These are phyloP conservation scores for Auriscalpium orientale DNA, from an alignment of 768 basidiomycete species.

Conservation along the genomic window DNA sequence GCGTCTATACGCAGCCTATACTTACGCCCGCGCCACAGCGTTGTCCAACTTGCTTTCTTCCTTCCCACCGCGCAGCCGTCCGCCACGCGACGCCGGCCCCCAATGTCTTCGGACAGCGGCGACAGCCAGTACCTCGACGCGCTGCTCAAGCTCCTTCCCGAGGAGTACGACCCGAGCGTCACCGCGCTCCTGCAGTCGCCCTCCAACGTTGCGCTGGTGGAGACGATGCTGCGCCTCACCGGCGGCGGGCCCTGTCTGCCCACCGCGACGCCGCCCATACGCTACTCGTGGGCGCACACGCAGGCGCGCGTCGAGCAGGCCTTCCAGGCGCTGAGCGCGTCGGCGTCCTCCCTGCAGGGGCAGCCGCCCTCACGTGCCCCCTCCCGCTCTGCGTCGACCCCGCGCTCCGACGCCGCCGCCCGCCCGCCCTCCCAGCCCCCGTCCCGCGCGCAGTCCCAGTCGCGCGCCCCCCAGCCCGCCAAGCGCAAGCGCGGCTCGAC, in stretches of 20 bases:
- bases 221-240: slow-evolving; percentile 5
- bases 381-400: too few relatives aligned
- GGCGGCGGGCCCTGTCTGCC: background rate
- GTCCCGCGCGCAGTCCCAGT: background rate
- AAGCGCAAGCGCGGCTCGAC: slow-evolving; percentile 8
- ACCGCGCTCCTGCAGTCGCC: background rate
- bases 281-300: slow-evolving; percentile 5
- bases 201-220: background rate
- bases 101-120: background rate
- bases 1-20: too few relatives aligned
- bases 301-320: background rate
- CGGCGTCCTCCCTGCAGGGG: background rate
- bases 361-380: too few relatives aligned
- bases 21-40: background rate
- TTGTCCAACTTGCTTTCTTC: background rate
- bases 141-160: slow-evolving; percentile 3
- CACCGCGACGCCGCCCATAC: background rate
- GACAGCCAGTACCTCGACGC: slow-evolving; percentile 5
- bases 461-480: background rate
- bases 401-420: too few relatives aligned
- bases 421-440: too few relatives aligned
- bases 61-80: background rate
- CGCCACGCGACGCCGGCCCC: background rate
- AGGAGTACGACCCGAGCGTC: background rate
- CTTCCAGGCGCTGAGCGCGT: background rate